These are phyloP conservation scores for Salvia splendens DNA, from an alignment of 257 asterid genomes.

Conservation along the genomic window DNA sequence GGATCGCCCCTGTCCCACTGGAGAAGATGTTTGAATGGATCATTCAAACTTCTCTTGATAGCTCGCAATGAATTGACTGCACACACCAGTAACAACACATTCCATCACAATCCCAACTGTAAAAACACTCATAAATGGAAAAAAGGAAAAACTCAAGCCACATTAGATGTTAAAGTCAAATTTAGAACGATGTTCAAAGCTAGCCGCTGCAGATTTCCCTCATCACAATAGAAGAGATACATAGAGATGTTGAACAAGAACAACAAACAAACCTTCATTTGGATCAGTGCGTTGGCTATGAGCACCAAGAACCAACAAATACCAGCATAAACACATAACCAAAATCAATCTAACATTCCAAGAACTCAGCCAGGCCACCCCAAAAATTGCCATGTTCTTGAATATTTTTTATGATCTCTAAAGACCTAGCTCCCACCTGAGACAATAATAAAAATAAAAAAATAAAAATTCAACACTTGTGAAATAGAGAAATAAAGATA, in stretches of 20 bases:
- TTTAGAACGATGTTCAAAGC: neutral
- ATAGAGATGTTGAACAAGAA: slow-evolving; percentile 17
- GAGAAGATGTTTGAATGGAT: slow-evolving; percentile 58
- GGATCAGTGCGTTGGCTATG: slow-evolving; percentile 67
- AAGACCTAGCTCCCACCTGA: slow-evolving; percentile 43
- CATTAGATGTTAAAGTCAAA: neutral
- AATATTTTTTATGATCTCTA: slow-evolving; percentile 33
- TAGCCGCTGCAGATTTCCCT: neutral
- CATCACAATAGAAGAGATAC: neutral
- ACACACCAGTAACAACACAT: slow-evolving; percentile 26
- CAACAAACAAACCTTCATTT: slow-evolving; percentile 59
- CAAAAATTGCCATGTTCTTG: slow-evolving; percentile 37
- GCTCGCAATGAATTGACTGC: slow-evolving; percentile 76
- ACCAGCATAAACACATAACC: slow-evolving; percentile 56
- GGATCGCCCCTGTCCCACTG: slow-evolving; percentile 87
- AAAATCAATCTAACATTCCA: slow-evolving; percentile 43
- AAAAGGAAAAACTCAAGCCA: neutral
- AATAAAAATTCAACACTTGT: too few relatives aligned
- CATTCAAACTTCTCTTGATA: slow-evolving; percentile 57
- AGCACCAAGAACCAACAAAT: slow-evolving; percentile 50
- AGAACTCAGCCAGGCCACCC: slow-evolving; percentile 35
- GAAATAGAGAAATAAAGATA: neutral
- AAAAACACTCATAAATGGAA: neutral
- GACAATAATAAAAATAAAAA: slow-evolving; percentile 16
- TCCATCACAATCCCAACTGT: slow-evolving; percentile 6